A percentile compares a stretch with the other conserved stretches of the same genome.
Evolutionary conservation across 1,284 basidiomycete species (phyloP).

Genomic region (Cutaneotrichosporon sp.): DNA sequence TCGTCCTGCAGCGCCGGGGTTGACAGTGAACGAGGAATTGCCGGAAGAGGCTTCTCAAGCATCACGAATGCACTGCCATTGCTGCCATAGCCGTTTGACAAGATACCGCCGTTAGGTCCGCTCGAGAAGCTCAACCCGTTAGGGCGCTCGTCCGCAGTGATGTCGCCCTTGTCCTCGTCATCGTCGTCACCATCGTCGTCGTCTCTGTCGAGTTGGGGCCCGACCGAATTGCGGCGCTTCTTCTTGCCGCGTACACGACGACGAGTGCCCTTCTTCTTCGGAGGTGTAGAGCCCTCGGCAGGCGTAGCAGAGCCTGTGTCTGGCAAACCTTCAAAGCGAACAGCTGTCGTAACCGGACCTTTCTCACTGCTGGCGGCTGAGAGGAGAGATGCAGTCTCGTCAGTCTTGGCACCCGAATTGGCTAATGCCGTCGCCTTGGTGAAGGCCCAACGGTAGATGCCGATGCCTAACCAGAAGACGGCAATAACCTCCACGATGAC

Average conservation of each 20-base stretch:
- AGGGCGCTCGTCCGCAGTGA: constrained; percentile 20
- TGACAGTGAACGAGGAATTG: constrained; percentile 42
- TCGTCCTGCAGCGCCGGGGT: constrained; percentile 37
- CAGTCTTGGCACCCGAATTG: constrained; percentile 21
- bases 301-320: not conserved
- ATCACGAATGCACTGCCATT: constrained; percentile 19
- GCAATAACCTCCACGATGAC: constrained; percentile 26
- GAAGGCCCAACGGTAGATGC: constrained; percentile 27
- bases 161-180: constrained; percentile 31
- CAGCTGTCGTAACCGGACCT: constrained; percentile 13
- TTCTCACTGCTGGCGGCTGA: constrained; percentile 6
- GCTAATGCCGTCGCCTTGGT: constrained; percentile 20
- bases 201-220: constrained; percentile 57
- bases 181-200: constrained; percentile 54
- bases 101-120: not conserved
- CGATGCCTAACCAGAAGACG: constrained; percentile 24
- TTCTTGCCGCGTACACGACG: constrained; percentile 40
- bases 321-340: constrained; percentile 23
- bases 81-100: not conserved
- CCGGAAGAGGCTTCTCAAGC: constrained; percentile 45
- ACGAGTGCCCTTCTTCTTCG: constrained; percentile 39
- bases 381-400: constrained; percentile 5
- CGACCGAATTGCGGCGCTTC: constrained; percentile 35
- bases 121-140: not conserved
- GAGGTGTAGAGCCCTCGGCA: constrained; percentile 13